Conservation (phyloP, 108 stramenopile species). For the Fistulifera solaris region DNA sequence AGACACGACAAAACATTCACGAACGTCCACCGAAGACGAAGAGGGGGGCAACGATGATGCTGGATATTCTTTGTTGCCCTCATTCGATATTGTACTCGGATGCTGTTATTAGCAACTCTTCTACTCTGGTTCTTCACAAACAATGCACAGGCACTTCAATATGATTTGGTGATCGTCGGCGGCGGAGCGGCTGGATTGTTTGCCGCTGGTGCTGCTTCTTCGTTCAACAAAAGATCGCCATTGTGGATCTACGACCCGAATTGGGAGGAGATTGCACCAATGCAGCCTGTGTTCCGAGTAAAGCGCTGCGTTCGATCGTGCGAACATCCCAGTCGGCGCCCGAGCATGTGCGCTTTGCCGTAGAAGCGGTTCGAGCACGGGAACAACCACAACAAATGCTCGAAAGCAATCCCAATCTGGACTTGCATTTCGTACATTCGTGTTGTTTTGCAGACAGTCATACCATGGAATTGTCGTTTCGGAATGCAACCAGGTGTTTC, state of each 20-base stretch:
- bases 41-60: no score
- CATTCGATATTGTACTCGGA: no score
- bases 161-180: conserved; percentile 29
- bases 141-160: no score
- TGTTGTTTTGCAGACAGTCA: conserved; percentile 11
- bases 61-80: no score
- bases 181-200: conserved; percentile 43
- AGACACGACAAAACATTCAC: no score
- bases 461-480: conserved; percentile 6
- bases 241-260: no score
- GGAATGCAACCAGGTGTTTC: background rate
- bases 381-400: conserved; percentile 22
- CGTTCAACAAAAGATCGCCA: background rate
- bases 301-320: conserved; percentile 31
- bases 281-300: conserved; percentile 39
- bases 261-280: conserved; percentile 51
- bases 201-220: conserved; percentile 28
- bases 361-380: conserved; percentile 14
- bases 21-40: no score
- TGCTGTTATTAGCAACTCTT: no score
- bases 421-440: conserved; percentile 10
- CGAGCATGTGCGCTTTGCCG: conserved; percentile 3
- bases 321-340: background rate
- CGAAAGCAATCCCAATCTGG: conserved; percentile 17
- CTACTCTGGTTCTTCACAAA: no score